These are phyloP conservation scores for Coemansia sp. DNA, from an alignment of 192 early-diverging fungal genomes.

Conservation along the genomic window DNA sequence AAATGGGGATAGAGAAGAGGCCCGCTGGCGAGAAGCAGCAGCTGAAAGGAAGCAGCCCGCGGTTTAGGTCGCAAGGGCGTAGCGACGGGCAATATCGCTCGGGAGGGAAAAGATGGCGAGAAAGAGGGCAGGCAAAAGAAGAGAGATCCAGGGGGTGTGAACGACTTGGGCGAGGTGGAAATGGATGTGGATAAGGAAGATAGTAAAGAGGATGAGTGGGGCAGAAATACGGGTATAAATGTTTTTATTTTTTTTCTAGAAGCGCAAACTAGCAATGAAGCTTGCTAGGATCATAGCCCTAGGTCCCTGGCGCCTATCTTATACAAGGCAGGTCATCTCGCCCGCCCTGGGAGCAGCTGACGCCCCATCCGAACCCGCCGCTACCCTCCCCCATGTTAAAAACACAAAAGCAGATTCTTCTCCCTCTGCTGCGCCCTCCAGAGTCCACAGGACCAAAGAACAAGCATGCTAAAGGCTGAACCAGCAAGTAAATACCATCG, in stretches of 20 bases:
- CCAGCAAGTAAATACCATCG: conserved; percentile 8
- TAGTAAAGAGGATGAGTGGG: background rate
- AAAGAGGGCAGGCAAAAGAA: background rate
- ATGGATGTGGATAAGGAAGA: background rate
- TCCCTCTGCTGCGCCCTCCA: background rate
- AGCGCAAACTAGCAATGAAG: background rate
- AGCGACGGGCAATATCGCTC: background rate
- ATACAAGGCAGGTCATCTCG: background rate
- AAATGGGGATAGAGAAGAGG: background rate
- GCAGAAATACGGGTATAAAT: background rate
- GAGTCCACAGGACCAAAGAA: background rate
- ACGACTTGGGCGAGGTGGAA: background rate
- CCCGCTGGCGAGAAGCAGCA: background rate
- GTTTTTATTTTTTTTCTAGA: background rate
- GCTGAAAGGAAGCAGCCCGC: background rate
- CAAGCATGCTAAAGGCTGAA: background rate
- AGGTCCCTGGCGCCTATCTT: conserved; percentile 5
- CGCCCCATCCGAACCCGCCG: background rate
- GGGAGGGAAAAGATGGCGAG: background rate
- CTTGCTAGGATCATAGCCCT: background rate
- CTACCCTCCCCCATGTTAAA: background rate
- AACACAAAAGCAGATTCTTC: background rate
- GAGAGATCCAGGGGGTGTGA: background rate
- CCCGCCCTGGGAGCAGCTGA: background rate
- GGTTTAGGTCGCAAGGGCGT: background rate